Percentiles rank a stretch among this genome's conserved stretches.
Evolutionary conservation across 805 yeast genomes (phyloP).

Genomic region (Cephaloascus albidus): DNA sequence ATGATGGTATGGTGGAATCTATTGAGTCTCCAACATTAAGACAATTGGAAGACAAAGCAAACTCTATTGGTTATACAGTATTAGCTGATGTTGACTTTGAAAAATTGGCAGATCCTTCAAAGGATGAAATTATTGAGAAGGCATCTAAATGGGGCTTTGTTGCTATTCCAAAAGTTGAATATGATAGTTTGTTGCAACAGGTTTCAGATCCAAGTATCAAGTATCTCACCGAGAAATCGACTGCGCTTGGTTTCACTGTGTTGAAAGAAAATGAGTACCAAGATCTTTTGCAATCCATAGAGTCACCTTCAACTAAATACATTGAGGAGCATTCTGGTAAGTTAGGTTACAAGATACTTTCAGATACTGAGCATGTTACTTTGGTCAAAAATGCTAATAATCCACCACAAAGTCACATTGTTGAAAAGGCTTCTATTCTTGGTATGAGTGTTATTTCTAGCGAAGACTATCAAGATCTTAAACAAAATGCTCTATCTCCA

Average conservation of each 20-base stretch:
- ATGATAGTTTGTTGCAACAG: conserved; percentile 1
- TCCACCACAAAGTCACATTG: conserved; percentile 5
- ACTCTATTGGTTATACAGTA: conserved; percentile 1
- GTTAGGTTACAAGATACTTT: background rate
- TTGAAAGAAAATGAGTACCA: conserved; percentile 7
- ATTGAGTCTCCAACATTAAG: conserved; percentile 13
- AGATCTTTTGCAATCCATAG: conserved; percentile 5
- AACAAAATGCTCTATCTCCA: conserved; percentile 8
- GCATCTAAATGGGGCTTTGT: conserved; percentile 1
- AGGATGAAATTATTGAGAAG: conserved; percentile 5
- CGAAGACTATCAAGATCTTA: conserved; percentile 6
- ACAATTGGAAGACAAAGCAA: conserved; percentile 11
- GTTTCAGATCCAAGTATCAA: conserved; percentile 7
- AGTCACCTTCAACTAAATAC: conserved; percentile 1
- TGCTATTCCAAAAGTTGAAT: conserved; percentile 3
- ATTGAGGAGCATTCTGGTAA: conserved; percentile 1
- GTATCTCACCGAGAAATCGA: conserved; percentile 14
- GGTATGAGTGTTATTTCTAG: conserved; percentile 7
- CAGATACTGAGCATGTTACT: background rate
- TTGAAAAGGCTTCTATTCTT: conserved; percentile 9
- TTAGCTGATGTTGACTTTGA: conserved; percentile 1
- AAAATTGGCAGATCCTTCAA: conserved; percentile 5
- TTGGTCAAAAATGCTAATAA: background rate
- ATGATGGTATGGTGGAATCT: background rate
- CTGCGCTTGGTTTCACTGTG: conserved; percentile 11